A percentile compares a stretch with the other conserved stretches of the same genome.
Conservation (phyloP, 169 alveolate genomes). For the Plasmodium malariae region DNA sequence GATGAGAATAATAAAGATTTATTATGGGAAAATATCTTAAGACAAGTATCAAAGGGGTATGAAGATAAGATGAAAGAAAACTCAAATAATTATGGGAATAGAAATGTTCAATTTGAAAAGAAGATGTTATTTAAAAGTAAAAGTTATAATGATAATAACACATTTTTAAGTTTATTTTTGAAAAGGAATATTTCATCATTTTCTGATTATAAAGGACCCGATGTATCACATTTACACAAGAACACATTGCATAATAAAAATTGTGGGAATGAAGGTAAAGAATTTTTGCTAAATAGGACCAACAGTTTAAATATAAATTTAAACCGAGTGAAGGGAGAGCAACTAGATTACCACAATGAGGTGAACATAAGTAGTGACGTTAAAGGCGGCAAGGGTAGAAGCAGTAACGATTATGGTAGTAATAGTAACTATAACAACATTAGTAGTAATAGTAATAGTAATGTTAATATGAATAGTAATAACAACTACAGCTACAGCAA, state of each 20-base stretch:
- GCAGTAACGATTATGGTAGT: neutral
- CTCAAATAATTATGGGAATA: neutral
- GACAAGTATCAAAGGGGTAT: neutral
- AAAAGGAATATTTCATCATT: constrained; percentile 23
- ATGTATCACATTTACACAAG: neutral
- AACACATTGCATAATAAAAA: constrained; percentile 1
- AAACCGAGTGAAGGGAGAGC: neutral
- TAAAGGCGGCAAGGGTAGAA: too few relatives aligned
- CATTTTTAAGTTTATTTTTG: constrained; percentile 9
- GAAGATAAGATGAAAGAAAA: neutral
- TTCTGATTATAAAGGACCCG: constrained; percentile 38
- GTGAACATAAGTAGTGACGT: neutral
- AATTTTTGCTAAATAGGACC: constrained; percentile 45
- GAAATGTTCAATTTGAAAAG: neutral
- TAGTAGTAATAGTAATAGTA: too few relatives aligned
- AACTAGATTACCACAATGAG: neutral
- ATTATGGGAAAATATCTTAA: neutral
- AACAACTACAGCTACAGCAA: neutral
- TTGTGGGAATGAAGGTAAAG: constrained; percentile 14
- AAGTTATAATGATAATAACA: constrained; percentile 48
- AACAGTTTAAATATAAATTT: constrained; percentile 41
- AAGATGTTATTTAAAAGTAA: constrained; percentile 27
- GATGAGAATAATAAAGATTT: neutral
- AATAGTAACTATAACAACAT: neutral
- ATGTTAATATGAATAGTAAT: neutral